A percentile compares a stretch with the other conserved stretches of the same genome.
These are phyloP conservation scores for Biscutella laevigata DNA, from an alignment of 441 rosid genomes.

Conservation along the genomic window DNA sequence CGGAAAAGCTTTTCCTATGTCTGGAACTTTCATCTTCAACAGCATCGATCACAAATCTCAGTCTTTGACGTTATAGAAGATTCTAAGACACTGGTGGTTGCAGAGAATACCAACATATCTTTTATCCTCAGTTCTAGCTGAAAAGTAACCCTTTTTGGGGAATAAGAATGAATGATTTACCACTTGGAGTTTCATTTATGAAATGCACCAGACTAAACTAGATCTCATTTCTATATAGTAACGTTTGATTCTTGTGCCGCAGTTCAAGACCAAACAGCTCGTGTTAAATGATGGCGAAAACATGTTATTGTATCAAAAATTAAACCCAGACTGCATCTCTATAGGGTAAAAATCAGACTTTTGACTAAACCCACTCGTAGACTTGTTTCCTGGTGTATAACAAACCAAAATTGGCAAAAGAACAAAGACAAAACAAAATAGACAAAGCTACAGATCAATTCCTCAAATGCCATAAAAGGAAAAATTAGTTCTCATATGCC, in stretches of 20 bases:
- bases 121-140: background rate
- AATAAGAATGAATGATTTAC: background rate
- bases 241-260: constrained; percentile 21
- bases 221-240: background rate
- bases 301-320: background rate
- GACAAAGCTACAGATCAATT: too few species aligned
- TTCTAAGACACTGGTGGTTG: too few species aligned
- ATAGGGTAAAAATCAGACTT: background rate
- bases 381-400: background rate
- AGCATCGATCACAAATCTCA: constrained; percentile 93
- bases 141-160: background rate
- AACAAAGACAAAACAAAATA: too few species aligned
- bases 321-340: too few species aligned
- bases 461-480: too few species aligned
- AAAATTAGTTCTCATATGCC: too few species aligned
- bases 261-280: constrained; percentile 24
- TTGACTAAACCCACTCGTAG: background rate
- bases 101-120: too few species aligned
- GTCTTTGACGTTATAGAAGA: constrained; percentile 41
- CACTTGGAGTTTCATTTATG: background rate
- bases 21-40: constrained; percentile 72
- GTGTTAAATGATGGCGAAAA: background rate
- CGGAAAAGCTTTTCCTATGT: constrained; percentile 81
- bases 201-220: constrained; percentile 12
- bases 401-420: background rate